Evolutionary conservation across 495 filamentous ascomycete species (phyloP).

Genomic region (Lindgomyces ingoldianus): DNA sequence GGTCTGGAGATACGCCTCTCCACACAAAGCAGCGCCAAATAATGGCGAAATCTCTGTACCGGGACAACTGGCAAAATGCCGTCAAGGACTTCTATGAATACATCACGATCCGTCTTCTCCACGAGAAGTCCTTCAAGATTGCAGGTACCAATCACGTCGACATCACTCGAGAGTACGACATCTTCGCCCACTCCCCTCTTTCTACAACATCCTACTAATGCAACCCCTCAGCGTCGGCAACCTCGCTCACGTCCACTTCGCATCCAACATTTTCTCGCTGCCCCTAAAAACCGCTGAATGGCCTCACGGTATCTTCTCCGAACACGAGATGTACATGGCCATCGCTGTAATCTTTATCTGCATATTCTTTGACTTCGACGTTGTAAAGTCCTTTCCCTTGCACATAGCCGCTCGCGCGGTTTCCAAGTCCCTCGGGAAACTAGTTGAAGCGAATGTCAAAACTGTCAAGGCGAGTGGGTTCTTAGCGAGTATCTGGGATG

Average conservation of each 20-base stretch:
- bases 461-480: slow-evolving; percentile 58
- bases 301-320: slow-evolving; percentile 70
- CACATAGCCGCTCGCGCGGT: slow-evolving; percentile 64
- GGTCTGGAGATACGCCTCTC: slow-evolving; percentile 52
- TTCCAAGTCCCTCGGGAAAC: slow-evolving; percentile 60
- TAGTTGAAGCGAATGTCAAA: slow-evolving; percentile 68
- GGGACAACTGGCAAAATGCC: slow-evolving; percentile 54
- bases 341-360: slow-evolving; percentile 65
- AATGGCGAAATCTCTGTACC: slow-evolving; percentile 50
- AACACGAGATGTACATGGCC: slow-evolving; percentile 76
- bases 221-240: slow-evolving; percentile 56
- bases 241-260: slow-evolving; percentile 70
- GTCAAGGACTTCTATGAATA: slow-evolving; percentile 62
- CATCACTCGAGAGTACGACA: slow-evolving; percentile 63
- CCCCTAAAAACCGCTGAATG: slow-evolving; percentile 71
- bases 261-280: slow-evolving; percentile 69
- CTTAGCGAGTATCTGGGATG: slow-evolving; percentile 56
- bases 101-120: slow-evolving; percentile 64
- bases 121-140: slow-evolving; percentile 62
- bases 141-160: slow-evolving; percentile 67
- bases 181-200: slow-evolving; percentile 18
- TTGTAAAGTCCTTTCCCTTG: slow-evolving; percentile 58
- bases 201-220: slow-evolving; percentile 44
- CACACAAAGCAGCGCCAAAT: slow-evolving; percentile 50
- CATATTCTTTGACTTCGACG: slow-evolving; percentile 59